Evolutionary conservation across 2,329 filamentous ascomycete species (phyloP).

Genomic region (Xylariaceae sp.): DNA sequence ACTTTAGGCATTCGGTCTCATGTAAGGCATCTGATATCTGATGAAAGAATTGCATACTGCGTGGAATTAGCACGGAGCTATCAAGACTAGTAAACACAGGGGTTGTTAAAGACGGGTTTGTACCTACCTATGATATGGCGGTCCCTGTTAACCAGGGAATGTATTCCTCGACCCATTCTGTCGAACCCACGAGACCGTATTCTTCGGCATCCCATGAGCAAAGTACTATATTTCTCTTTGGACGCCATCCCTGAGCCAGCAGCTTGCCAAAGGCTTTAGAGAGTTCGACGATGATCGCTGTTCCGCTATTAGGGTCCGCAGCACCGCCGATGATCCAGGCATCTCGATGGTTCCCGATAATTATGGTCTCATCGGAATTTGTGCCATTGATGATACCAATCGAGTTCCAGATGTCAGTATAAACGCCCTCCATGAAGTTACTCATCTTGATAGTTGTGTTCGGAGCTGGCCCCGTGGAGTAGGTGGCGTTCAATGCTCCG

Average conservation of each 20-base stretch:
- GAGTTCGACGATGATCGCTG: constrained; percentile 71
- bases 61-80: too few species aligned
- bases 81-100: too few species aligned
- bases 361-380: constrained; percentile 68
- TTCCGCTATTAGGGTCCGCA: constrained; percentile 79
- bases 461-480: constrained; percentile 44
- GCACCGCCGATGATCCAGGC: constrained; percentile 83
- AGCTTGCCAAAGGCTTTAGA: constrained; percentile 68
- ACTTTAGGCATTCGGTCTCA: too few species aligned
- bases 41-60: too few species aligned
- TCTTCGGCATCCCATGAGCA: constrained; percentile 71
- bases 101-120: too few species aligned
- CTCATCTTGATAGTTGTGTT: constrained; percentile 59
- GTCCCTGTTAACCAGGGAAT: constrained; percentile 69
- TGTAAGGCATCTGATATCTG: too few species aligned
- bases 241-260: constrained; percentile 72
- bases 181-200: constrained; percentile 75
- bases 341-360: constrained; percentile 79
- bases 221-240: constrained; percentile 73
- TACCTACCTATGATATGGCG: constrained; percentile 59
- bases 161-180: constrained; percentile 84
- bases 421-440: constrained; percentile 67
- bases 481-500: constrained; percentile 44
- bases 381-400: constrained; percentile 79
- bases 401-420: constrained; percentile 70